Evolutionary conservation across 805 yeast species (phyloP), one percentile per base, ranked within the genome.

Genomic region (Candida parachauliodes): DNA sequence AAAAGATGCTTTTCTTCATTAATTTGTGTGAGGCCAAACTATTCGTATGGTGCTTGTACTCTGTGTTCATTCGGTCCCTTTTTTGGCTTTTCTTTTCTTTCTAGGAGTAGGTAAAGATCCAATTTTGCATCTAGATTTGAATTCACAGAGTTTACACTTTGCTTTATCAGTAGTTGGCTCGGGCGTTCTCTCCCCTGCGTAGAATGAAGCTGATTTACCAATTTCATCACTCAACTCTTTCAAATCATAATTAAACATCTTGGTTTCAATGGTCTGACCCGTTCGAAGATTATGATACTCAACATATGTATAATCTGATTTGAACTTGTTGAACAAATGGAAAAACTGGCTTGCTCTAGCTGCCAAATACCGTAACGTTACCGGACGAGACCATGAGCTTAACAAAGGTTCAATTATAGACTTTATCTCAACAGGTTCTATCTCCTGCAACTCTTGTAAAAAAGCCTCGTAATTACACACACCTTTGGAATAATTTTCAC

Each of bases 141-240:
- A 83, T 14, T 72, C 78, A 57, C 91, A 83, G 34, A 54, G 60
- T 11, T 57, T 62, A 52, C 91, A 83, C 41, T 68, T 68, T 3
- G 57, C 52, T 38, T 45, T 59, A 45, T 54, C 73, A 7, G 52
- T 48, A 3, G 74, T 65, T 5, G 70, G 70, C 21, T 48, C 50
- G 1, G 86, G 84, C 3, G 52, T 54, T 32, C 83, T 57, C 22
- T 56, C 47, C 0, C 88, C 88, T 47, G 65, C 62, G 88, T 88
- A 83, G 44, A 79, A 74, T 17, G 51, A 50, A 36, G 73, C 46
- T 2, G 78, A 64, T 8, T 53, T 45, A 0, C 44, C 31, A 2
- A 73, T 52, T 6, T 60, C 52, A 2, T 45, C 24, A 1, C 57
- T 43, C 2, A 76, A 48, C 9, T 43, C 49, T 0, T 44, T 34